Percentiles rank a stretch among this genome's conserved stretches.
Evolutionary conservation across 2,329 filamentous ascomycete genomes (phyloP).

Genomic region (Aspergillus fischeri): DNA sequence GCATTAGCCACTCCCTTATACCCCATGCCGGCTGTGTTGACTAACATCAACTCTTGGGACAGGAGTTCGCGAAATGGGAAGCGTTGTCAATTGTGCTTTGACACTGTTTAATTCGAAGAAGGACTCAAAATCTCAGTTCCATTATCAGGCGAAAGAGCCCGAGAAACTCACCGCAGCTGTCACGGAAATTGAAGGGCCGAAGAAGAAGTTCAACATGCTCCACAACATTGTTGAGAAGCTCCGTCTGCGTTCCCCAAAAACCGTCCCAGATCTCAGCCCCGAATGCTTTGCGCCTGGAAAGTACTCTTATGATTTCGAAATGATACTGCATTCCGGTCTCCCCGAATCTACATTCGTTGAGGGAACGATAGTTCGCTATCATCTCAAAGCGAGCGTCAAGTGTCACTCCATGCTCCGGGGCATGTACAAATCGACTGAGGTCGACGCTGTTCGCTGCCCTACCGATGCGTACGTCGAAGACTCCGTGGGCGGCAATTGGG

Average conservation of each 20-base stretch:
- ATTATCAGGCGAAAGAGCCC: not conserved
- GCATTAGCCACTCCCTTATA: not conserved
- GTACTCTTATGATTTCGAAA: conserved; percentile 12
- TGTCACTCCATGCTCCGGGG: conserved; percentile 1
- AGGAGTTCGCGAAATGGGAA: conserved; percentile 8
- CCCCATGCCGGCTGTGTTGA: not conserved
- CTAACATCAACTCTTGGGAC: not conserved
- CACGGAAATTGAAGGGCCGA: not conserved
- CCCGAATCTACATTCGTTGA: conserved; percentile 11
- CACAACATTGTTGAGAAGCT: not conserved
- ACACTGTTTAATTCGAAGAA: not conserved
- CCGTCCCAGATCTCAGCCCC: not conserved
- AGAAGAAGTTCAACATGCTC: not conserved
- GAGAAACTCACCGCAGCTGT: not conserved
- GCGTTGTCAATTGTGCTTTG: not conserved
- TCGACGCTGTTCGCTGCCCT: conserved; percentile 11
- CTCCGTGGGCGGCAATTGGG: conserved; percentile 4
- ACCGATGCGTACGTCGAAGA: conserved; percentile 12
- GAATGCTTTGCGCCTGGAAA: conserved; percentile 6
- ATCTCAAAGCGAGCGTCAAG: conserved; percentile 9
- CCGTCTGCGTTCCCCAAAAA: not conserved
- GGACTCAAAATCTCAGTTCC: not conserved
- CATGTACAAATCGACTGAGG: not conserved
- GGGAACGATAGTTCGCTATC: conserved; percentile 9
- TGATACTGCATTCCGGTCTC: conserved; percentile 10